Evolutionary conservation across 2,329 filamentous ascomycete species (phyloP), one percentile per base, ranked within the genome.

Genomic region (Diaporthe sp.): DNA sequence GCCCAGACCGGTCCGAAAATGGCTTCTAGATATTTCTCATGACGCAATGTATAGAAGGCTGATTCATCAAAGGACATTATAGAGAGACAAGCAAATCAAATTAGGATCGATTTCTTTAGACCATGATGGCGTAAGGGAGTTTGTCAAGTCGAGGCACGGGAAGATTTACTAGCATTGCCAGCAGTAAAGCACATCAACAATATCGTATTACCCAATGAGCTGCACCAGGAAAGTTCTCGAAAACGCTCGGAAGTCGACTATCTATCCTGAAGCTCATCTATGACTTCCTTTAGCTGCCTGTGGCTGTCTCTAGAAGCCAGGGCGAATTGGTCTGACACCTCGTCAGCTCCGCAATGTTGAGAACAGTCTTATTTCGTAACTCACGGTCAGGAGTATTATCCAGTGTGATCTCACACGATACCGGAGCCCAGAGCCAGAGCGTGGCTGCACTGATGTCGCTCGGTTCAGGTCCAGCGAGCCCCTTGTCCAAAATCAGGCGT

Each of bases 201-300:
- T 54, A 17, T 30, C 6, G 8, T 7, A 15, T 7, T 54, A 1
- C 15, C 13, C 17, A 1, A 19, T 17, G 25, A 7, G 4, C 5
- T 28, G 13, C 3, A 15, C 2, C 4, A 28, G 30, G 2, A 15
- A 30, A 19, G 3, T 0, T 7, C 50, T 0, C 25, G 8, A 1
- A 54, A 25, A 19, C 5, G 1, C 17, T 28, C 30, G 1, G 4
- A 3, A 7, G 5, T 25, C n/a, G 17, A 17, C 25, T 45, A 64
- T 25, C 60, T 64, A 25, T 64, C 60, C 15, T 64, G 22, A 3
- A 64, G 38, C 25, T 64, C 40, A 4, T 61, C 7, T 25, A 42
- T 25, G 1, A 61, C 38, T 2, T n/a, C 35, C 38, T 19, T 28
- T 7, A 61, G 58, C 22, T 35, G 35, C 7, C n/a, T 15, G 6